Conservation (phyloP, 768 basidiomycete species). For the Paxillus involutus region DNA sequence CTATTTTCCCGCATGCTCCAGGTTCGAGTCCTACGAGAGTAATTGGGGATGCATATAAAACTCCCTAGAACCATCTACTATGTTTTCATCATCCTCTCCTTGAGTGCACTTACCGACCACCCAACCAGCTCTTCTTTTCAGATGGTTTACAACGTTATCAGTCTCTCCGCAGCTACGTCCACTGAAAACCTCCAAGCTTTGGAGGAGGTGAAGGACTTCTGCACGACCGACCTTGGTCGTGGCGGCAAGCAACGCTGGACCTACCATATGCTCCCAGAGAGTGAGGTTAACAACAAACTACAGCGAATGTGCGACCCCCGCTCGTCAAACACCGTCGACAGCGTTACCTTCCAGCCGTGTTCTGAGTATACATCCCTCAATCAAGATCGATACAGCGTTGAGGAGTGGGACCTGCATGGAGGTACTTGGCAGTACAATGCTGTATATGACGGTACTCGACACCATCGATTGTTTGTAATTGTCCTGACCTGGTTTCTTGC, state of each 20-base stretch:
- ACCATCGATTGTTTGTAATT: constrained; percentile 34
- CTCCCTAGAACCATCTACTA: constrained; percentile 4
- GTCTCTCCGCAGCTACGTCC: constrained; percentile 44
- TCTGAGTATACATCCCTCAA: constrained; percentile 32
- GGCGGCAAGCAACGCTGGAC: constrained; percentile 53
- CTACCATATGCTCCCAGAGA: constrained; percentile 47
- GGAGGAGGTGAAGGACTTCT: constrained; percentile 53
- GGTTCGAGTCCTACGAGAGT: constrained; percentile 10
- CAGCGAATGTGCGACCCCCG: constrained; percentile 35
- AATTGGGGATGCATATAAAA: constrained; percentile 19
- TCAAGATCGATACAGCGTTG: constrained; percentile 42
- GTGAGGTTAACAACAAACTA: constrained; percentile 39
- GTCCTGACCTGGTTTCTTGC: constrained; percentile 16
- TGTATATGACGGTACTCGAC: constrained; percentile 42
- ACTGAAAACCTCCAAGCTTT: constrained; percentile 49
- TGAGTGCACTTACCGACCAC: neutral
- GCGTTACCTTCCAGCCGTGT: constrained; percentile 46
- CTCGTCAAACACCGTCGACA: constrained; percentile 34
- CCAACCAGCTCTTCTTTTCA: neutral
- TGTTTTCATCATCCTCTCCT: constrained; percentile 15
- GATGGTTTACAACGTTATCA: constrained; percentile 37
- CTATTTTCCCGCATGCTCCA: constrained; percentile 18
- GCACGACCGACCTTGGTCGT: constrained; percentile 52
- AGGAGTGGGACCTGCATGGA: constrained; percentile 41
- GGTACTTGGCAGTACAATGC: constrained; percentile 46